Percentiles rank a stretch among this genome's conserved stretches.
phyloP scores from a whole-genome alignment of 2,329 filamentous ascomycete genomes.

The Salinomyces thailandicus region DNA sequence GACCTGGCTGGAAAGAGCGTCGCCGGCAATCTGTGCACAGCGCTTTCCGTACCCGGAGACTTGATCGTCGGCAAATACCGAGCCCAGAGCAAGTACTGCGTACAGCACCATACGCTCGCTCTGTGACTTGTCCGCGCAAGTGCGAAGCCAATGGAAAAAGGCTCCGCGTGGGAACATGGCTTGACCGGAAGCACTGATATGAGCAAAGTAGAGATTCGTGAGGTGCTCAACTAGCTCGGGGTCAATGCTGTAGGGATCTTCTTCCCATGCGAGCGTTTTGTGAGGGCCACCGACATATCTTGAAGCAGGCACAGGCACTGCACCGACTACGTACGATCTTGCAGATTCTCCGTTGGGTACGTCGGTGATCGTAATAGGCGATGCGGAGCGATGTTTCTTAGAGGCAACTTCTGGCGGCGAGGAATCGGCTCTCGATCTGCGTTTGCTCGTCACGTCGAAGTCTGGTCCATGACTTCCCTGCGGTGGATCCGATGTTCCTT shows the following conservation, averaged over 20 bases:
- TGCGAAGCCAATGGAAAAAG: constrained; percentile 49
- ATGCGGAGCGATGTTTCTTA: constrained; percentile 24
- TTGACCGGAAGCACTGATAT: constrained; percentile 45
- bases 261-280: constrained; percentile 32
- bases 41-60: constrained; percentile 32
- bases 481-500: constrained; percentile 11
- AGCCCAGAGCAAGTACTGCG: constrained; percentile 47
- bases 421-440: constrained; percentile 18
- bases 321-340: too few relatives aligned
- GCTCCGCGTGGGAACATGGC: constrained; percentile 45
- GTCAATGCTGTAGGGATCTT: constrained; percentile 45
- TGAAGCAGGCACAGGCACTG: not conserved
- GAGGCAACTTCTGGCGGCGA: constrained; percentile 11
- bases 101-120: constrained; percentile 51
- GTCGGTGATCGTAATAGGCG: constrained; percentile 10
- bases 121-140: constrained; percentile 21
- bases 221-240: constrained; percentile 42
- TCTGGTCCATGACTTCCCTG: constrained; percentile 10
- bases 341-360: too few relatives aligned
- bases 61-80: constrained; percentile 44
- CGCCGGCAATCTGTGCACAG: constrained; percentile 47
- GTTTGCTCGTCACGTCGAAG: constrained; percentile 16
- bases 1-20: constrained; percentile 43
- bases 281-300: constrained; percentile 9
- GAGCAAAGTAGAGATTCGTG: constrained; percentile 47